Percentiles rank a stretch among this genome's conserved stretches.
These are phyloP conservation scores for Lasiosphaeria ovina DNA, from an alignment of 495 filamentous ascomycete genomes.

Conservation along the genomic window DNA sequence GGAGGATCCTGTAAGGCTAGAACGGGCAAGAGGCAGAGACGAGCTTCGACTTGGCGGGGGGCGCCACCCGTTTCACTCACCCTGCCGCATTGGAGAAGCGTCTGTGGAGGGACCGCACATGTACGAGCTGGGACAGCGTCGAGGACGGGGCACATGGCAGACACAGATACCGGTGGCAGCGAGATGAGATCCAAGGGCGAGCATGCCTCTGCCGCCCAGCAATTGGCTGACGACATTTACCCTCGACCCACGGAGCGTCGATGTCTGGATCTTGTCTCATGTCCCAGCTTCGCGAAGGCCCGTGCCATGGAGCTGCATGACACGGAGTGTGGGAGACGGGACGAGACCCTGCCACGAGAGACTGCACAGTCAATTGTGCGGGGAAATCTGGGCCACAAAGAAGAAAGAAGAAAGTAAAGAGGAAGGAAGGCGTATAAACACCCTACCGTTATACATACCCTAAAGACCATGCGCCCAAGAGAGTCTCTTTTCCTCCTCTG, in stretches of 20 bases:
- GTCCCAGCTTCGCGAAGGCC: constrained; percentile 5
- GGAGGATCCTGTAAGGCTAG: too few relatives aligned
- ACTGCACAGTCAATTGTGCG: background rate
- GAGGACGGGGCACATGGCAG: background rate
- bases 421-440: too few relatives aligned
- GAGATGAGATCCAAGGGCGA: background rate
- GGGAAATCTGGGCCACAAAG: background rate
- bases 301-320: constrained; percentile 1
- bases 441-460: too few relatives aligned
- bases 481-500: too few relatives aligned
- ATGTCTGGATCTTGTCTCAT: constrained; percentile 19
- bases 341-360: background rate
- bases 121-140: background rate
- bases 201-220: background rate
- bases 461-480: too few relatives aligned
- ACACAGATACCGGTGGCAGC: background rate
- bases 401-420: background rate
- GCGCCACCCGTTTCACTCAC: constrained; percentile 1
- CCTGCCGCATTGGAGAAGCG: background rate
- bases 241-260: constrained; percentile 4
- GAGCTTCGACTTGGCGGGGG: background rate
- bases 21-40: too few relatives aligned
- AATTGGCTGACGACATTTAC: constrained; percentile 13
- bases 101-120: background rate
- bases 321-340: background rate